A percentile compares a stretch with the other conserved stretches of the same genome.
Conservation (phyloP, 2,329 filamentous ascomycete species). For the Myotisia sp. region DNA sequence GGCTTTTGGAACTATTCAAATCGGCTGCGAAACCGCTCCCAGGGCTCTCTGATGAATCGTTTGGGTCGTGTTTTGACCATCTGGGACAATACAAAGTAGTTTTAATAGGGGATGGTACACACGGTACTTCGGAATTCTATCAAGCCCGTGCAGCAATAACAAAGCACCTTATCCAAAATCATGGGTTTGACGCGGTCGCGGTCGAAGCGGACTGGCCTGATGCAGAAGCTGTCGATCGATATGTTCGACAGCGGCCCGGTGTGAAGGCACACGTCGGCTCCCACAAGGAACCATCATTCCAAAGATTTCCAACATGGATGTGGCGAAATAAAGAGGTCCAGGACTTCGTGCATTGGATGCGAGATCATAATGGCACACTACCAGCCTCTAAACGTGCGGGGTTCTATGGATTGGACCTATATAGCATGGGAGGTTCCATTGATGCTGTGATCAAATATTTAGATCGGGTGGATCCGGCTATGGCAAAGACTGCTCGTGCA, state of each 20-base stretch:
- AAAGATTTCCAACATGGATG: constrained; percentile 43
- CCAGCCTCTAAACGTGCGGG: constrained; percentile 23
- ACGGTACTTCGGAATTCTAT: constrained; percentile 45
- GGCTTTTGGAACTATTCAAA: constrained; percentile 23
- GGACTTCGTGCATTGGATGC: constrained; percentile 39
- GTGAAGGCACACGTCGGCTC: constrained; percentile 20
- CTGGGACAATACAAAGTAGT: constrained; percentile 29
- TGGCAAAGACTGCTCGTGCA: constrained; percentile 31
- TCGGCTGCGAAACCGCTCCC: constrained; percentile 26
- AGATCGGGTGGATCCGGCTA: constrained; percentile 30
- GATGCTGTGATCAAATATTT: constrained; percentile 37
- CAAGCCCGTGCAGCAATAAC: constrained; percentile 38
- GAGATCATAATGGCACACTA: constrained; percentile 27
- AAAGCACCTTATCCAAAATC: constrained; percentile 35
- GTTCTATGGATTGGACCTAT: constrained; percentile 41
- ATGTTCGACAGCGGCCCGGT: constrained; percentile 34
- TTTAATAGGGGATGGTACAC: constrained; percentile 35
- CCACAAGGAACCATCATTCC: constrained; percentile 28
- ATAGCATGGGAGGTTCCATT: constrained; percentile 36
- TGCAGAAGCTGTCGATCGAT: constrained; percentile 37
- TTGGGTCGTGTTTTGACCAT: constrained; percentile 29
- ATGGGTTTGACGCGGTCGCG: constrained; percentile 39
- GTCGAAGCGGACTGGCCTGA: constrained; percentile 44
- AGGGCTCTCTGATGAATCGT: constrained; percentile 21
- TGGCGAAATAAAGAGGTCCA: constrained; percentile 42